phyloP scores from a whole-genome alignment of 495 filamentous ascomycete genomes.

The Pseudevernia furfuracea region DNA sequence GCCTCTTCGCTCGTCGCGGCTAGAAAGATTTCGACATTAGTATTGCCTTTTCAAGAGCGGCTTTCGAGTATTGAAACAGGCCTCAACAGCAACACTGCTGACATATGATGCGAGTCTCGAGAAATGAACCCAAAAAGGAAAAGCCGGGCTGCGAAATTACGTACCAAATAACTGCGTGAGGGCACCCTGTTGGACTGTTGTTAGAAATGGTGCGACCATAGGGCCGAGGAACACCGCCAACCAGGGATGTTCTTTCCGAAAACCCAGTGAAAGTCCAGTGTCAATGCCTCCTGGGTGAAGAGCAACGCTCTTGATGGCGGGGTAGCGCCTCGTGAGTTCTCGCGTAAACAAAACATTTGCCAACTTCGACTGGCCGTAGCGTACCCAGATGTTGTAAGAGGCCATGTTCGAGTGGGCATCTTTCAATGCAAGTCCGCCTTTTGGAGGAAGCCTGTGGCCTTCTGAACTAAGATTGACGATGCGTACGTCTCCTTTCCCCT shows the following conservation, averaged over 20 bases:
- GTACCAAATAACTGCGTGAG: constrained; percentile 47
- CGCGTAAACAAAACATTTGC: constrained; percentile 57
- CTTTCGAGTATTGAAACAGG: no score
- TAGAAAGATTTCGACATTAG: not conserved
- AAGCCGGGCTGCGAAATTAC: not conserved
- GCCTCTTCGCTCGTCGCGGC: constrained; percentile 35
- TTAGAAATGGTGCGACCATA: constrained; percentile 9
- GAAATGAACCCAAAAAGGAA: not conserved
- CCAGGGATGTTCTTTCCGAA: constrained; percentile 27
- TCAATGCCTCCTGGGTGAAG: constrained; percentile 60
- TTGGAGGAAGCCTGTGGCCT: constrained; percentile 33
- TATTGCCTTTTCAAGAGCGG: not conserved
- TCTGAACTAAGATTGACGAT: constrained; percentile 41
- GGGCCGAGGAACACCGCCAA: constrained; percentile 25
- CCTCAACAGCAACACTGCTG: not conserved
- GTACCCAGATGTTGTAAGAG: constrained; percentile 35
- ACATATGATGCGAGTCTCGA: not conserved
- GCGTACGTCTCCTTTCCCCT: constrained; percentile 36
- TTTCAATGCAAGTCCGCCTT: constrained; percentile 19
- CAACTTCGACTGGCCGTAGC: constrained; percentile 61
- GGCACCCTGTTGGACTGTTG: constrained; percentile 39
- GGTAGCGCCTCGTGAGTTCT: constrained; percentile 52
- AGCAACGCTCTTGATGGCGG: constrained; percentile 45
- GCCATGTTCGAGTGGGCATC: constrained; percentile 34
- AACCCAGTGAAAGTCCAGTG: constrained; percentile 42